Conservation (phyloP, 495 filamentous ascomycete genomes). For the Durotheca rogersii region DNA sequence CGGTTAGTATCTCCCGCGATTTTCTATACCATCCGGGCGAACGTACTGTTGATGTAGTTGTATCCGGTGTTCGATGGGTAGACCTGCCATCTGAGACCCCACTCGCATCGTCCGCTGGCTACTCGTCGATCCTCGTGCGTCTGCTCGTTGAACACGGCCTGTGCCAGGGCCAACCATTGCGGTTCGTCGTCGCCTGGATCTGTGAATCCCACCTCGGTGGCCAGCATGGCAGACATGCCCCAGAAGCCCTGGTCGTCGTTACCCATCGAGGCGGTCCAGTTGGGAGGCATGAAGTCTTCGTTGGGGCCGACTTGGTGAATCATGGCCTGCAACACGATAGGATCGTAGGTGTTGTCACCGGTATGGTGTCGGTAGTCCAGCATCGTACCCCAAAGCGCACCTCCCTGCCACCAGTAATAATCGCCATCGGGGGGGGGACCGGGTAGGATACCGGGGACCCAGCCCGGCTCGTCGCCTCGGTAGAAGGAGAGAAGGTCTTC, state of each 20-base stretch:
- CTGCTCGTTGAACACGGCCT: constrained; percentile 73
- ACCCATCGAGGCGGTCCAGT: constrained; percentile 59
- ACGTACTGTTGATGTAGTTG: constrained; percentile 65
- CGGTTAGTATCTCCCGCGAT: constrained; percentile 15
- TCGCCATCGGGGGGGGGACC: constrained; percentile 44
- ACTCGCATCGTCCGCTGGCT: constrained; percentile 59
- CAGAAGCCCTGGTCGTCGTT: constrained; percentile 81
- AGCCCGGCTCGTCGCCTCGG: constrained; percentile 59
- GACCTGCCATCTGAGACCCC: constrained; percentile 80
- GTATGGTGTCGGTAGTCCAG: constrained; percentile 62
- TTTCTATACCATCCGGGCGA: constrained; percentile 2
- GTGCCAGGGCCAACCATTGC: constrained; percentile 68
- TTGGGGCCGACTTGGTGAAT: constrained; percentile 54
- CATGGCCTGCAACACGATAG: constrained; percentile 50
- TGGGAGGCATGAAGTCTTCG: constrained; percentile 57
- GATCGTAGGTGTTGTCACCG: constrained; percentile 56
- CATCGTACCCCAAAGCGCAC: constrained; percentile 61
- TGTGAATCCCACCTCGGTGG: constrained; percentile 68
- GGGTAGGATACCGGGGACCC: constrained; percentile 59
- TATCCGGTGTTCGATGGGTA: constrained; percentile 73
- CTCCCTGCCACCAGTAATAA: constrained; percentile 78
- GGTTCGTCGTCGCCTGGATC: constrained; percentile 53
- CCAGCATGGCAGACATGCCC: constrained; percentile 67
- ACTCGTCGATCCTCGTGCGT: constrained; percentile 56
- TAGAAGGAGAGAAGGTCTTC: constrained; percentile 67